Conservation (phyloP, 192 early-diverging fungal genomes). For the Podila epigama region DNA sequence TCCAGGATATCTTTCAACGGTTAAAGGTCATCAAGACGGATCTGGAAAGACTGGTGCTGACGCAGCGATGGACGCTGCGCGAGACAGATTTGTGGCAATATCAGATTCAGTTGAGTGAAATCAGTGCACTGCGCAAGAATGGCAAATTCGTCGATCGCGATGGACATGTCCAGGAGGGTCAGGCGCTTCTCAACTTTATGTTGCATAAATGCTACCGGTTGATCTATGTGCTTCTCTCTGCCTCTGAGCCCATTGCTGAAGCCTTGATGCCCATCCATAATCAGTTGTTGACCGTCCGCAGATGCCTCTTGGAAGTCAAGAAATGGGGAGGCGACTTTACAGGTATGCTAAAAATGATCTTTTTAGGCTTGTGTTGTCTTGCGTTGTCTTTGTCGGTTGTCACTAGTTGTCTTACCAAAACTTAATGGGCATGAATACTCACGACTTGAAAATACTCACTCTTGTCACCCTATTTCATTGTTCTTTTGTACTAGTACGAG, state of each 20-base stretch:
- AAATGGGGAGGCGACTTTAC: constrained; percentile 83
- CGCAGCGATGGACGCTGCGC: constrained; percentile 79
- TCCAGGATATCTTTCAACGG: constrained; percentile 65
- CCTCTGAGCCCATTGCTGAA: constrained; percentile 82
- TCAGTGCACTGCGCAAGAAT: constrained; percentile 82
- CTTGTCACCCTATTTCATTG: background rate
- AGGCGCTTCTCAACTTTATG: constrained; percentile 79
- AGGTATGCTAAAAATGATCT: constrained; percentile 25
- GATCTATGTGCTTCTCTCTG: constrained; percentile 82
- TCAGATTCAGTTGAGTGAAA: constrained; percentile 77
- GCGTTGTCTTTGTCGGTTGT: background rate
- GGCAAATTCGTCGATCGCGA: constrained; percentile 83
- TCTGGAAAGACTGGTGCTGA: constrained; percentile 78
- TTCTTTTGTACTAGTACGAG: constrained; percentile 54
- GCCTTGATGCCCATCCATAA: constrained; percentile 86
- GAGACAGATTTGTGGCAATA: constrained; percentile 75
- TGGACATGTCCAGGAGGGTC: constrained; percentile 75
- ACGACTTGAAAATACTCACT: no score
- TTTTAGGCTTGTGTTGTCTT: background rate
- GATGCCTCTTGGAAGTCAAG: constrained; percentile 79
- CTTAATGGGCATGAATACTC: no score
- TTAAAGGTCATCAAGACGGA: constrained; percentile 75
- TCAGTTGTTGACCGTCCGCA: constrained; percentile 81
- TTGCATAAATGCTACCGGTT: constrained; percentile 86
- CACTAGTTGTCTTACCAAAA: no score